These are phyloP conservation scores for Saturnispora ahearnii DNA, from an alignment of 805 yeast species.

Conservation along the genomic window DNA sequence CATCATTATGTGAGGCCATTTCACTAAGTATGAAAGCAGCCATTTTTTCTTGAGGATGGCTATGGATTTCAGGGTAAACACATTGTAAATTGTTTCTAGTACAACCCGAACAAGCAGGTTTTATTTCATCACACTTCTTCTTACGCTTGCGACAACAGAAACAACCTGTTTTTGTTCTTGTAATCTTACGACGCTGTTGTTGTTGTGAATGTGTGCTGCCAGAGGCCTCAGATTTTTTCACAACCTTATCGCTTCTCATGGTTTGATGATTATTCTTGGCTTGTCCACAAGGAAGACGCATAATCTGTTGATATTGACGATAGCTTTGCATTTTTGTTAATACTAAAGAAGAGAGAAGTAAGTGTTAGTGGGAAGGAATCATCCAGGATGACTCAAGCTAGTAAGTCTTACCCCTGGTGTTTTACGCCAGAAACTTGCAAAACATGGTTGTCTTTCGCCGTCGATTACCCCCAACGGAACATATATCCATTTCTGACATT, in stretches of 20 bases:
- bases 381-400: constrained; percentile 7
- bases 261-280: not conserved
- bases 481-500: not conserved
- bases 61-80: constrained; percentile 23
- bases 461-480: not conserved
- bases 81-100: constrained; percentile 27
- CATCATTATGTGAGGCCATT: constrained; percentile 5
- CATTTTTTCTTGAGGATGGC: constrained; percentile 3
- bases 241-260: constrained; percentile 4
- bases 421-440: no score
- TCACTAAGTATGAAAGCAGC: constrained; percentile 7
- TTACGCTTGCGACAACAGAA: constrained; percentile 31
- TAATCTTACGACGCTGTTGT: constrained; percentile 19
- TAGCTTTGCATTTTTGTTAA: constrained; percentile 6
- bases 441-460: not conserved
- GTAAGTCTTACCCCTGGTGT: not conserved
- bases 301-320: constrained; percentile 6
- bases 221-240: not conserved
- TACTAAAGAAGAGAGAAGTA: not conserved
- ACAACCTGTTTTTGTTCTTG: constrained; percentile 32
- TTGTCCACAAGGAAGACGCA: constrained; percentile 3
- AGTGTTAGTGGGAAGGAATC: constrained; percentile 1
- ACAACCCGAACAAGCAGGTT: constrained; percentile 30
- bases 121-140: constrained; percentile 32
- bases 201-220: not conserved